Percentiles rank a stretch among this genome's conserved stretches.
Conservation (phyloP, 228 moss, liverwort and hornwort genomes). For the Sphagnum fallax region DNA sequence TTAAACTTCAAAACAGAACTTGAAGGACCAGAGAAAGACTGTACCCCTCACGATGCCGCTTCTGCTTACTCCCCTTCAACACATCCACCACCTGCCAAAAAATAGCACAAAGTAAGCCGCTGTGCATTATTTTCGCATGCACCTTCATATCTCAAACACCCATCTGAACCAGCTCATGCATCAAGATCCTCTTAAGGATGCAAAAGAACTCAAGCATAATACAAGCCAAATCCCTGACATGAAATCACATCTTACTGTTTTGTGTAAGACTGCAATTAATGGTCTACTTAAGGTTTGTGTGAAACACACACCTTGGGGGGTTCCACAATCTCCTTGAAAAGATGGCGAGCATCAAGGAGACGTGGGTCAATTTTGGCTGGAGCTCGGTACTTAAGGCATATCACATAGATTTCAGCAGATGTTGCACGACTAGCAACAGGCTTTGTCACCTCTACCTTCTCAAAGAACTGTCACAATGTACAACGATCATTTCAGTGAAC, state of each 20-base stretch:
- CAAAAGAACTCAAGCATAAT: not conserved
- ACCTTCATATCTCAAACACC: no score
- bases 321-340: slow-evolving; percentile 77
- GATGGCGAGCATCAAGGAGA: slow-evolving; percentile 79
- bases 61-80: slow-evolving; percentile 75
- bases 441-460: slow-evolving; percentile 97
- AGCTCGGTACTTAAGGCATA: slow-evolving; percentile 83
- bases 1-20: not conserved
- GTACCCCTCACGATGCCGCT: slow-evolving; percentile 94
- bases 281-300: not conserved
- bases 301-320: slow-evolving; percentile 58
- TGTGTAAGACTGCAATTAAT: not conserved
- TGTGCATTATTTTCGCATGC: no score
- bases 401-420: slow-evolving; percentile 92
- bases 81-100: slow-evolving; percentile 71
- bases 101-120: not conserved
- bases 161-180: no score
- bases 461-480: slow-evolving; percentile 51
- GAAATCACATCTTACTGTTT: not conserved
- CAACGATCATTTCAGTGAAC: not conserved
- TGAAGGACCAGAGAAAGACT: not conserved
- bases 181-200: no score
- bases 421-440: slow-evolving; percentile 97
- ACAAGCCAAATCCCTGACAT: not conserved
- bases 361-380: slow-evolving; percentile 96